Percentiles rank a stretch among this genome's conserved stretches.
Evolutionary conservation across 2,329 filamentous ascomycete genomes (phyloP).

Genomic region (Trichoderma sp.): DNA sequence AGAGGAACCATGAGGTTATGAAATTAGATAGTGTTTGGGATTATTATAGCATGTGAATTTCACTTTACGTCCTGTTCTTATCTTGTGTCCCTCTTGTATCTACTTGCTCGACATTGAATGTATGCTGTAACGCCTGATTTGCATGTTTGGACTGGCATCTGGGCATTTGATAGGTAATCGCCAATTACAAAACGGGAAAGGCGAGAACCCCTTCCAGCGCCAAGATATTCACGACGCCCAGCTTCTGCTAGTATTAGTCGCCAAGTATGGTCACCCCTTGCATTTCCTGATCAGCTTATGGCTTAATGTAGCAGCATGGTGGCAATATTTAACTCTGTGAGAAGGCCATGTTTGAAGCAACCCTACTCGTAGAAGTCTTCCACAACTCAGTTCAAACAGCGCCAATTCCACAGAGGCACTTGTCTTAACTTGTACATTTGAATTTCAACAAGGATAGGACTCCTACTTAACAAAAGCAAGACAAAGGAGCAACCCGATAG

Average conservation of each 20-base stretch:
- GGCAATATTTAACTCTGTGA: too few relatives aligned
- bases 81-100: neutral
- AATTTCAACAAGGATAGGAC: neutral
- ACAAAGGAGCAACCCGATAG: neutral
- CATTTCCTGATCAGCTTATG: neutral
- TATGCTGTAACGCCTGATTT: neutral
- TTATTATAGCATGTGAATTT: neutral
- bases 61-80: neutral
- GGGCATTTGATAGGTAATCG: neutral
- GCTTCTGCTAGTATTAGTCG: neutral
- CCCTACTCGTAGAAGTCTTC: too few relatives aligned
- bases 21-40: constrained; percentile 6
- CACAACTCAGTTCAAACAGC: neutral
- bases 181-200: neutral
- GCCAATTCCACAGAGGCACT: neutral
- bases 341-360: neutral
- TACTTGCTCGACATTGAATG: neutral
- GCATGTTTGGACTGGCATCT: neutral
- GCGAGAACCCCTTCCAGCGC: neutral
- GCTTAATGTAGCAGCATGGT: neutral
- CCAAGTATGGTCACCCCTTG: neutral
- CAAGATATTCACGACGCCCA: neutral
- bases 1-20: constrained; percentile 20
- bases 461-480: neutral
- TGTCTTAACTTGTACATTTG: too few relatives aligned